Percentiles rank a stretch among this genome's conserved stretches.
phyloP scores from a whole-genome alignment of 768 basidiomycete species.

The Exidia glandulosa region DNA sequence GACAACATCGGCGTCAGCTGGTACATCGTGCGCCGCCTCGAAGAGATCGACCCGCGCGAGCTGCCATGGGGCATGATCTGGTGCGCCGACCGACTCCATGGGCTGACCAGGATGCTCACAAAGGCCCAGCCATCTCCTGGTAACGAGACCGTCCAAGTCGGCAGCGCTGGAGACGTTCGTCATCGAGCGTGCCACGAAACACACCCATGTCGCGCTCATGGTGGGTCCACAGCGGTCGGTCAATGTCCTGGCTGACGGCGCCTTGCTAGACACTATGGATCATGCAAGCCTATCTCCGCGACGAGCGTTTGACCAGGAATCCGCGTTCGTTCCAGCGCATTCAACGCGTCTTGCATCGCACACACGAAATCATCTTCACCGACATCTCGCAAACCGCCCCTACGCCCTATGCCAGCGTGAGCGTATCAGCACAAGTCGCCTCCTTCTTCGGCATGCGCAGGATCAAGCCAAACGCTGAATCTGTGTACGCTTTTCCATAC shows the following conservation, averaged over 20 bases:
- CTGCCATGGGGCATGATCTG: conserved; percentile 86
- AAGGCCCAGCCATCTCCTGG: conserved; percentile 70
- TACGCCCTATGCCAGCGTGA: conserved; percentile 55
- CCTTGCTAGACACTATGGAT: conserved; percentile 81
- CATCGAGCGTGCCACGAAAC: conserved; percentile 75
- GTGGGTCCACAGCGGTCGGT: conserved; percentile 44
- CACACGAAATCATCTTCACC: conserved; percentile 94
- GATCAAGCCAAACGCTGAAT: conserved; percentile 60
- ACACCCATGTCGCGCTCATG: conserved; percentile 90
- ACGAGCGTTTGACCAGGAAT: conserved; percentile 43
- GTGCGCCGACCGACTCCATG: conserved; percentile 28
- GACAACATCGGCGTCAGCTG: conserved; percentile 90
- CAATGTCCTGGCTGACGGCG: conserved; percentile 6
- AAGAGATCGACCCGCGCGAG: conserved; percentile 52
- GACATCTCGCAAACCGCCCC: conserved; percentile 60
- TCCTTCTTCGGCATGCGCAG: conserved; percentile 38
- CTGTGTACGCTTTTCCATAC: conserved; percentile 26
- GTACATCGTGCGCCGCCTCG: conserved; percentile 69
- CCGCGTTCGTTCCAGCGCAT: not conserved
- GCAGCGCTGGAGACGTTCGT: conserved; percentile 92
- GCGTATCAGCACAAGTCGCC: conserved; percentile 24
- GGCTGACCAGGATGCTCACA: conserved; percentile 8
- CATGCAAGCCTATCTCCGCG: conserved; percentile 90
- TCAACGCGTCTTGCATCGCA: conserved; percentile 78
- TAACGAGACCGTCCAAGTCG: conserved; percentile 85